Conservation (phyloP, 2,329 filamentous ascomycete species). For the Microdochium paspali region DNA sequence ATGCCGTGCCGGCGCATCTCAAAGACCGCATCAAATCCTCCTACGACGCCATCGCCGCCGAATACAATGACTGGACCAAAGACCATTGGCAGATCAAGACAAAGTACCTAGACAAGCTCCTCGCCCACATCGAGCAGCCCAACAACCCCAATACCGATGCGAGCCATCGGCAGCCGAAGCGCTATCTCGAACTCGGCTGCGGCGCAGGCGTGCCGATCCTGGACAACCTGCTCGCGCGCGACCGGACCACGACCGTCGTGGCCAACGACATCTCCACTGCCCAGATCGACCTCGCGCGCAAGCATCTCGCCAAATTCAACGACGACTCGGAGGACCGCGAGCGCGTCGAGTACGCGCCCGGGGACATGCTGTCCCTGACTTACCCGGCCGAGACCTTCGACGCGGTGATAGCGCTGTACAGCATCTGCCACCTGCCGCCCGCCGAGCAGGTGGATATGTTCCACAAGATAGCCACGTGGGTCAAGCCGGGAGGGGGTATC, state of each 20-base stretch:
- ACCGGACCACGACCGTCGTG: constrained; percentile 13
- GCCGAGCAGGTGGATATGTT: constrained; percentile 38
- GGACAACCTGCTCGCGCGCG: constrained; percentile 18
- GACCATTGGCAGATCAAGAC: constrained; percentile 19
- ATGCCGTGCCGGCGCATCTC: constrained; percentile 14
- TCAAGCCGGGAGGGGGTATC: constrained; percentile 39
- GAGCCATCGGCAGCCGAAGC: constrained; percentile 1
- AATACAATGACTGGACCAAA: constrained; percentile 30
- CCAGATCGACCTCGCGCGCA: constrained; percentile 23
- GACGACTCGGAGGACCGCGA: constrained; percentile 4
- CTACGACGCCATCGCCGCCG: constrained; percentile 27
- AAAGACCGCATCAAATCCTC: constrained; percentile 28
- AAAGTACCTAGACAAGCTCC: constrained; percentile 22
- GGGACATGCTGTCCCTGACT: constrained; percentile 28
- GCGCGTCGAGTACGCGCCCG: constrained; percentile 6
- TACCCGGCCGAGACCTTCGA: constrained; percentile 29
- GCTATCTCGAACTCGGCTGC: constrained; percentile 31
- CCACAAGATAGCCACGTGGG: constrained; percentile 32
- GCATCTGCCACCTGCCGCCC: constrained; percentile 43
- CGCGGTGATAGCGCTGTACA: constrained; percentile 42
- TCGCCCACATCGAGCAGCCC: constrained; percentile 6
- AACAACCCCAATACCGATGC: neutral
- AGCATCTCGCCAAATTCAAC: constrained; percentile 13
- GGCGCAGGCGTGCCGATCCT: constrained; percentile 28
- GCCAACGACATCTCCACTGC: constrained; percentile 31